Percentiles rank a stretch among this genome's conserved stretches.
These are phyloP conservation scores for Diaporthe caulivora DNA, from an alignment of 2,329 filamentous ascomycete genomes.

Conservation along the genomic window DNA sequence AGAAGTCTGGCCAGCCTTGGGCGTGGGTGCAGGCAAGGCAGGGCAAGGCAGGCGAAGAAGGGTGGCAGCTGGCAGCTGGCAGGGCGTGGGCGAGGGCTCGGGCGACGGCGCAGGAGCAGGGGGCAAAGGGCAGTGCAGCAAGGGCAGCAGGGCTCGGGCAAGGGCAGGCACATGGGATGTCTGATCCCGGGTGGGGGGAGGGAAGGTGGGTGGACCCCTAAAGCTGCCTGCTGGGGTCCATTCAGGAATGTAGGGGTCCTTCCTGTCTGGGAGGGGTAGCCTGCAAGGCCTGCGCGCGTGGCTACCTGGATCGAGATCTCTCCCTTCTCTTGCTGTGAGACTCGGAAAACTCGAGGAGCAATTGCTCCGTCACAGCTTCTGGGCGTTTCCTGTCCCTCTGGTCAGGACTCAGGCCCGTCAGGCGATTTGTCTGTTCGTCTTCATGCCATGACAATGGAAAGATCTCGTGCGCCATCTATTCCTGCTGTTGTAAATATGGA, in stretches of 20 bases:
- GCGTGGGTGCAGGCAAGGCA: not conserved
- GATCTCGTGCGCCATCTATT: not conserved
- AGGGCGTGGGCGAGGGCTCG: not conserved
- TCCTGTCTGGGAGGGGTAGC: slow-evolving; percentile 28
- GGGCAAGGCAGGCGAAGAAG: not conserved
- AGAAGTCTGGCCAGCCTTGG: slow-evolving; percentile 1
- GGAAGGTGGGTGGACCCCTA: slow-evolving; percentile 3
- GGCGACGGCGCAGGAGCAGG: not conserved
- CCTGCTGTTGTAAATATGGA: not conserved
- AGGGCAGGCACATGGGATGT: slow-evolving; percentile 15
- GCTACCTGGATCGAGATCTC: slow-evolving; percentile 23
- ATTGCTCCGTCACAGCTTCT: slow-evolving; percentile 1
- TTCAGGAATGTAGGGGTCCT: slow-evolving; percentile 21
- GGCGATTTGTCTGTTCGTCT: not conserved
- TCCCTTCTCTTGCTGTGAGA: not conserved
- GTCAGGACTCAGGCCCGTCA: not conserved
- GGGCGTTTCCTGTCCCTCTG: not conserved
- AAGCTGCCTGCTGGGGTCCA: slow-evolving; percentile 15
- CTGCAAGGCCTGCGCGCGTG: slow-evolving; percentile 4
- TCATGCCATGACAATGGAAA: not conserved
- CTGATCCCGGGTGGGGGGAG: not conserved
- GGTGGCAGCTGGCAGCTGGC: slow-evolving; percentile 13
- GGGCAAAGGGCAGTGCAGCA: not conserved
- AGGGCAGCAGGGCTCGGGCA: not conserved
- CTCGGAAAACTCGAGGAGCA: not conserved